Evolutionary conservation across 306 rosid genomes (phyloP), one percentile per base, ranked within the genome.

Genomic region (Cicer bijugum): DNA sequence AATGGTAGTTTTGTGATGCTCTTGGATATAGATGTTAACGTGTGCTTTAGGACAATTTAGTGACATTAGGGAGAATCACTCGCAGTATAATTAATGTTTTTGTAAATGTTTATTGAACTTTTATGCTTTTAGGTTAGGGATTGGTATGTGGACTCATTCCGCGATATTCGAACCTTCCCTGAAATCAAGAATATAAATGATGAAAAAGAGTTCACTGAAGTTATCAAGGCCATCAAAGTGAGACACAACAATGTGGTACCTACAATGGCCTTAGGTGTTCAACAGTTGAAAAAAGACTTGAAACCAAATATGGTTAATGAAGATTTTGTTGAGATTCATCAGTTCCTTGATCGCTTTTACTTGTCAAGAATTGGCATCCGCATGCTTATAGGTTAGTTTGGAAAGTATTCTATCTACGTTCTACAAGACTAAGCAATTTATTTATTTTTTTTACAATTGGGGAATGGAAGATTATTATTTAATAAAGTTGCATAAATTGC

Each of bases 181-280:
- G 96, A 88, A 17, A 85, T 94, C 75, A 94, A 90, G 84, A 82
- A 67, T 74, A 58, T 80, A 51, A 84, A 17, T 5, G 97, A 91
- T 12, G 96, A 91, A 85, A 87, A 59, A 46, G 90, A 84, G 12
- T 91, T 94, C 73, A 94, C 96, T 0, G 85, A 94, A 4, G 90
- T 90, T 89, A 91, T 94, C 23, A 94, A 91, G 87, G 97, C 99
- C 42, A 88, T 94, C 53, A 94, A 90, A 88, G 97, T 91, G 71
- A 89, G 97, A 71, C 99, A 94, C 86, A 94, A 94, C 86, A 91
- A 94, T 77, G 99, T 94, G 78, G 99, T 94, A 38, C 99, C 93
- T 7, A 88, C 80, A 82, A 94, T 94, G 99, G 99, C 99, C 62
- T 70, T 94, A 68, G 99, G 99, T 67, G 95, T 94, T 85, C 95